Evolutionary conservation across 2,329 filamentous ascomycete species (phyloP).

Genomic region (Botrytis elliptica): DNA sequence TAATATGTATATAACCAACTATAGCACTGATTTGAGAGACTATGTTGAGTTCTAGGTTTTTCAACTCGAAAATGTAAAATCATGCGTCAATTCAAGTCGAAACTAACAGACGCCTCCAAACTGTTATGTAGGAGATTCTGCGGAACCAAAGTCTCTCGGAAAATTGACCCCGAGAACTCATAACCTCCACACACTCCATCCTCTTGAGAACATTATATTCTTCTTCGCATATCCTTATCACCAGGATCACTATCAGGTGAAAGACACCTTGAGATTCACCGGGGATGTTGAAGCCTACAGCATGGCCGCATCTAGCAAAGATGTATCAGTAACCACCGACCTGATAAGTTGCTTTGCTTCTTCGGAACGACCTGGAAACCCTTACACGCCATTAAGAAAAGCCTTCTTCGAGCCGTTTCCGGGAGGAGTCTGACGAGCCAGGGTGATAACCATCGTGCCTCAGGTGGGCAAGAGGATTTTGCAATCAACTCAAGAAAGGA

Average conservation of each 20-base stretch:
- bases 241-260: neutral
- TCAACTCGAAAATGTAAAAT: neutral
- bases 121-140: fast-evolving
- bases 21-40: neutral
- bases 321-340: neutral
- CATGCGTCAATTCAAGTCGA: neutral
- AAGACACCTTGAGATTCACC: neutral
- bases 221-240: neutral
- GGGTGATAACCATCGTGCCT: neutral
- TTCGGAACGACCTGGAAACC: neutral
- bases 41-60: neutral
- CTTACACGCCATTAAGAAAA: neutral
- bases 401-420: neutral
- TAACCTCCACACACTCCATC: neutral
- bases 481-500: neutral
- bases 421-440: neutral
- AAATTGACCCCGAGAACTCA: neutral
- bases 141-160: neutral
- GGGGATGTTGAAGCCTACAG: neutral
- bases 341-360: neutral
- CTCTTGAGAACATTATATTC: fast-evolving
- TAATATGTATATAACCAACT: neutral
- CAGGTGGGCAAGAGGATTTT: neutral
- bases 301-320: neutral
- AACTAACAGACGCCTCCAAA: neutral